Conservation (phyloP, 805 yeast genomes). For the Wickerhamiella parazyma region DNA sequence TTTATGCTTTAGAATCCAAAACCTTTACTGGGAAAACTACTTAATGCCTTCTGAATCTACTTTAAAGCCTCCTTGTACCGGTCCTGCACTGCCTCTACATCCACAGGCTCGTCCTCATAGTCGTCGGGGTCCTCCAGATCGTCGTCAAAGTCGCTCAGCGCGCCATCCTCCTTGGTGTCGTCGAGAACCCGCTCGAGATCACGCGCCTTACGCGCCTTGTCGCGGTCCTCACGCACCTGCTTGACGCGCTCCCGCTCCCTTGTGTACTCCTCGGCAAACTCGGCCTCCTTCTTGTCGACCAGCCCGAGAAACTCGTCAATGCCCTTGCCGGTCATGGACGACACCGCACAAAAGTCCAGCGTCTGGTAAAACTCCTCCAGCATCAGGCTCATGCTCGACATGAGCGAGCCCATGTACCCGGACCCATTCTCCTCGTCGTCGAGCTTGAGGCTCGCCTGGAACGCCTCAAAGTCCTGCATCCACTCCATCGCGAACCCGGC, state of each 20-base stretch:
- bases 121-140: conserved; percentile 16
- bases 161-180: conserved; percentile 50
- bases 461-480: conserved; percentile 93
- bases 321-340: conserved; percentile 87
- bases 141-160: conserved; percentile 40
- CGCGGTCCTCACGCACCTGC: conserved; percentile 63
- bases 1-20: no score
- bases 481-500: conserved; percentile 85
- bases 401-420: conserved; percentile 87
- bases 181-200: conserved; percentile 64
- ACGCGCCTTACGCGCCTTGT: conserved; percentile 54
- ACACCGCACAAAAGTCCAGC: conserved; percentile 82
- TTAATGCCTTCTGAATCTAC: no score
- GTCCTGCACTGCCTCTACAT: conserved; percentile 7
- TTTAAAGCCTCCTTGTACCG: conserved; percentile 23
- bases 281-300: conserved; percentile 76
- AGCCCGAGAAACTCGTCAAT: conserved; percentile 80
- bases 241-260: conserved; percentile 75
- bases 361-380: conserved; percentile 91
- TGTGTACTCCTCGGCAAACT: conserved; percentile 69
- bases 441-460: conserved; percentile 61
- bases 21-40: no score
- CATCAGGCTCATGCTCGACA: conserved; percentile 91
- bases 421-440: conserved; percentile 55
- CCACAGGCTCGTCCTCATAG: conserved; percentile 9